Percentiles rank a stretch among this genome's conserved stretches.
Conservation (phyloP, 352 stramenopile genomes). For the Phytophthora citricola region DNA sequence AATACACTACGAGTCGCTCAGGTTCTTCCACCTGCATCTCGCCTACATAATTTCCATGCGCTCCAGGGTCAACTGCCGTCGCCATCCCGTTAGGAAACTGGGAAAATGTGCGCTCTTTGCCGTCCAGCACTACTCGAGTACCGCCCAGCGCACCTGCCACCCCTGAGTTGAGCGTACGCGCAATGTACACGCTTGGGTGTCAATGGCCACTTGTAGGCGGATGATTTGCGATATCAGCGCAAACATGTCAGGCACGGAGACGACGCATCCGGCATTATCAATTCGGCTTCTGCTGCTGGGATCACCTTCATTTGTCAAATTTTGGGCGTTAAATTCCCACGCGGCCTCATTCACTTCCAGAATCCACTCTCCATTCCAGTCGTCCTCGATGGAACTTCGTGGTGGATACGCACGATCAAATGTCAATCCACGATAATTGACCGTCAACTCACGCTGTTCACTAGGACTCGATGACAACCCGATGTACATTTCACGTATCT, state of each 20-base stretch:
- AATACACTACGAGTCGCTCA: slow-evolving; percentile 51
- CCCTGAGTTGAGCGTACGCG: slow-evolving; percentile 34
- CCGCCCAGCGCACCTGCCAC: slow-evolving; percentile 32
- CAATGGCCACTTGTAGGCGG: slow-evolving; percentile 44
- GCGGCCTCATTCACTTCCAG: slow-evolving; percentile 56
- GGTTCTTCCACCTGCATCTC: slow-evolving; percentile 47
- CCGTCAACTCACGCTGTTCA: not conserved
- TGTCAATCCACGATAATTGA: not conserved
- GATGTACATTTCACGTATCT: slow-evolving; percentile 64
- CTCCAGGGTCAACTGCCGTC: slow-evolving; percentile 23
- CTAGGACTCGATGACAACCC: slow-evolving; percentile 14
- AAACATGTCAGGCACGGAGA: slow-evolving; percentile 51
- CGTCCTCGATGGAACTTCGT: slow-evolving; percentile 40
- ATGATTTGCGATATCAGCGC: slow-evolving; percentile 50
- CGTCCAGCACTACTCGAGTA: slow-evolving; percentile 57
- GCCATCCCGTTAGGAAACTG: slow-evolving; percentile 55
- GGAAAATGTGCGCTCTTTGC: slow-evolving; percentile 58
- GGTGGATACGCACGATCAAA: slow-evolving; percentile 14
- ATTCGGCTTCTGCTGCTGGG: not conserved
- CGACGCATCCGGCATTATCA: not conserved
- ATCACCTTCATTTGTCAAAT: slow-evolving; percentile 6
- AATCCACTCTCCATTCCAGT: slow-evolving; percentile 63
- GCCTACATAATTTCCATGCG: slow-evolving; percentile 60
- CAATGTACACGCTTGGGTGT: slow-evolving; percentile 38
- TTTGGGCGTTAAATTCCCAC: slow-evolving; percentile 36